Evolutionary conservation across 768 basidiomycete genomes (phyloP).

Genomic region (Fomitopsis serialis): DNA sequence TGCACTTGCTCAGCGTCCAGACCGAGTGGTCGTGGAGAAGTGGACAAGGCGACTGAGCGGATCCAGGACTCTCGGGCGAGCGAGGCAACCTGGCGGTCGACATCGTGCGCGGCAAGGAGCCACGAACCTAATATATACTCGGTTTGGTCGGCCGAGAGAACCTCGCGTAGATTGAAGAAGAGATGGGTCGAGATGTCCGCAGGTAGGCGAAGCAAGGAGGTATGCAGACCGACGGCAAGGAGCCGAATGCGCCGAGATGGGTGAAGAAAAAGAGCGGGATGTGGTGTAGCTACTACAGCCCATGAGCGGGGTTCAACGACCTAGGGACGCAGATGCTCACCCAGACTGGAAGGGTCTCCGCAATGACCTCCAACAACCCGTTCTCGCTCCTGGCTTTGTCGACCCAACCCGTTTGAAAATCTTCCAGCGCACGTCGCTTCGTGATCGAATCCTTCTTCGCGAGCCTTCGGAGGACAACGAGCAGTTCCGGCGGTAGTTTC

Average conservation of each 20-base stretch:
- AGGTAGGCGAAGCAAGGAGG: conserved; percentile 55
- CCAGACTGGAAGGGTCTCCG: conserved; percentile 85
- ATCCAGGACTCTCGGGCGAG: conserved; percentile 53
- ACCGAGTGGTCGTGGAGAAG: conserved; percentile 18
- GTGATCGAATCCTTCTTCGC: conserved; percentile 90
- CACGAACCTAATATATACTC: conserved; percentile 67
- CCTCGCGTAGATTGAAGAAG: conserved; percentile 39
- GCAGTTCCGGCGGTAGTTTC: conserved; percentile 70
- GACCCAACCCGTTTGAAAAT: conserved; percentile 66
- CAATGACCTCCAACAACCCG: conserved; percentile 31
- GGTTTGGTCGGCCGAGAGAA: conserved; percentile 41
- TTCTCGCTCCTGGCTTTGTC: conserved; percentile 42
- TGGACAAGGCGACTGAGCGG: conserved; percentile 20
- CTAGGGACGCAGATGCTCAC: conserved; percentile 40
- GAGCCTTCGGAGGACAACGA: conserved; percentile 75
- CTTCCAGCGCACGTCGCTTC: conserved; percentile 79
- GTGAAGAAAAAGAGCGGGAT: conserved; percentile 75
- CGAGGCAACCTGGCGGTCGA: conserved; percentile 56
- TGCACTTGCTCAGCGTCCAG: conserved; percentile 28
- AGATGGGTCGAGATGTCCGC: conserved; percentile 41
- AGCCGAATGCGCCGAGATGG: conserved; percentile 71
- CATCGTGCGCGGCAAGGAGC: conserved; percentile 66
- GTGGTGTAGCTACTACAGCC: conserved; percentile 65
- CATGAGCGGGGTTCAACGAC: neutral
- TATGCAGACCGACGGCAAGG: conserved; percentile 56